phyloP scores from a whole-genome alignment of 2,329 filamentous ascomycete genomes.

The Tolypocladium tropicale region DNA sequence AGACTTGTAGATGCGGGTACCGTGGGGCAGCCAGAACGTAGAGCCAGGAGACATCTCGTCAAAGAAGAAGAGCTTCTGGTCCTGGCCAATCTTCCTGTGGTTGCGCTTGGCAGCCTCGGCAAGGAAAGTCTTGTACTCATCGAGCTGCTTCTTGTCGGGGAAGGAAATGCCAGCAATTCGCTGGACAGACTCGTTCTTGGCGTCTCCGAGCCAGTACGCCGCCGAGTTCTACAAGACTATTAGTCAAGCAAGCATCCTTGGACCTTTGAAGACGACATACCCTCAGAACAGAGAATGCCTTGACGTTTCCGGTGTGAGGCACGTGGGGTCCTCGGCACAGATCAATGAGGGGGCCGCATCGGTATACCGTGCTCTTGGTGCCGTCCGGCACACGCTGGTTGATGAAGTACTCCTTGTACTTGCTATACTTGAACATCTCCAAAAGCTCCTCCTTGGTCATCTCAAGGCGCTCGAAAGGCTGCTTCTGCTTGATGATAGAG shows the following conservation, averaged over 20 bases:
- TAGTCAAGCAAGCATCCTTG: background rate
- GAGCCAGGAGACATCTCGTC: slow-evolving; percentile 88
- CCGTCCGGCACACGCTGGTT: slow-evolving; percentile 60
- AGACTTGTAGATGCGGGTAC: slow-evolving; percentile 87
- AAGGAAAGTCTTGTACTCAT: slow-evolving; percentile 87
- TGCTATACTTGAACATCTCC: slow-evolving; percentile 94
- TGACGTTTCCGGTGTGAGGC: slow-evolving; percentile 81
- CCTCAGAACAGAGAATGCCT: slow-evolving; percentile 91
- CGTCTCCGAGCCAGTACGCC: slow-evolving; percentile 90
- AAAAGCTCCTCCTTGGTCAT: slow-evolving; percentile 85
- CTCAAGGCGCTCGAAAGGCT: slow-evolving; percentile 82
- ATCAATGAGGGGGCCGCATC: slow-evolving; percentile 89
- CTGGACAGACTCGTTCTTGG: slow-evolving; percentile 89
- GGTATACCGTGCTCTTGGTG: slow-evolving; percentile 87
- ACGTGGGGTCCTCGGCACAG: slow-evolving; percentile 92
- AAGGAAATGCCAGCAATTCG: slow-evolving; percentile 93
- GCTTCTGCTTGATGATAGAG: slow-evolving; percentile 91
- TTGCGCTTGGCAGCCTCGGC: slow-evolving; percentile 98
- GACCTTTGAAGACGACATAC: slow-evolving; percentile 9
- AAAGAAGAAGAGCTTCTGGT: slow-evolving; percentile 98
- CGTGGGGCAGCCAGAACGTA: slow-evolving; percentile 85
- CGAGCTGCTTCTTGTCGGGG: slow-evolving; percentile 90
- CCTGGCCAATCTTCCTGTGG: slow-evolving; percentile 84
- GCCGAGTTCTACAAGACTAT: slow-evolving; percentile 47
- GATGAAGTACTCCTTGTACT: slow-evolving; percentile 98